Conservation (phyloP, 495 filamentous ascomycete species). For the Podospora pseudocomata region DNA sequence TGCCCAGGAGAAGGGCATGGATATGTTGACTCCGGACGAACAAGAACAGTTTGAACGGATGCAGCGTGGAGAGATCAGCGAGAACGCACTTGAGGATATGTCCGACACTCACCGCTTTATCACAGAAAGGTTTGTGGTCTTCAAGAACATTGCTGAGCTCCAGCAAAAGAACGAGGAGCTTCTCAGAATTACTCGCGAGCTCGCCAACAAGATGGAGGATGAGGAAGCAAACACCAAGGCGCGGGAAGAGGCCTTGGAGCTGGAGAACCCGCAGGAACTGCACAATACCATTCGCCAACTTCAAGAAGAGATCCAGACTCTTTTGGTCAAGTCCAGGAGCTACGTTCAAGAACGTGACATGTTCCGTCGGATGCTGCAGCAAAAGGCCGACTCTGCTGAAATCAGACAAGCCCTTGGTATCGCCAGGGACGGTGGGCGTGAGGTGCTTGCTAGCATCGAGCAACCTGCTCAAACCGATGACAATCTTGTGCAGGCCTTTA, state of each 20-base stretch:
- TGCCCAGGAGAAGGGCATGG: conserved; percentile 71
- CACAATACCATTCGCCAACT: conserved; percentile 59
- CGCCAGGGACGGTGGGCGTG: conserved; percentile 41
- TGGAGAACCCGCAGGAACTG: conserved; percentile 66
- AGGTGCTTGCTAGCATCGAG: conserved; percentile 51
- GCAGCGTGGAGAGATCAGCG: conserved; percentile 59
- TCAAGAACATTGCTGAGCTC: conserved; percentile 77
- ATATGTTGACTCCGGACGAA: conserved; percentile 63
- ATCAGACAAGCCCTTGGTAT: conserved; percentile 61
- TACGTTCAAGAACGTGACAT: conserved; percentile 95
- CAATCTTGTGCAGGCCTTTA: conserved; percentile 51
- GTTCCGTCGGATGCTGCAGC: conserved; percentile 88
- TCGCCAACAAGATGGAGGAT: conserved; percentile 86
- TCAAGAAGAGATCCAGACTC: conserved; percentile 68
- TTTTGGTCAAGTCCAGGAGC: conserved; percentile 77
- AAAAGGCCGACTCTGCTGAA: conserved; percentile 58
- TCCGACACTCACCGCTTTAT: conserved; percentile 83
- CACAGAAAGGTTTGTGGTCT: conserved; percentile 73
- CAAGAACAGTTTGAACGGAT: conserved; percentile 65
- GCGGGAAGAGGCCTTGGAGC: conserved; percentile 64
- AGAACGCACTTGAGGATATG: conserved; percentile 63
- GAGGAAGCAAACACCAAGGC: conserved; percentile 73
- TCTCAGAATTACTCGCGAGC: conserved; percentile 71
- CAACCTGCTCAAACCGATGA: conserved; percentile 42
- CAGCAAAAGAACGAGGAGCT: conserved; percentile 86